A percentile compares a stretch with the other conserved stretches of the same genome.
These are phyloP conservation scores for Fusarium sulawesiense DNA, from an alignment of 2,329 filamentous ascomycete genomes.

Conservation along the genomic window DNA sequence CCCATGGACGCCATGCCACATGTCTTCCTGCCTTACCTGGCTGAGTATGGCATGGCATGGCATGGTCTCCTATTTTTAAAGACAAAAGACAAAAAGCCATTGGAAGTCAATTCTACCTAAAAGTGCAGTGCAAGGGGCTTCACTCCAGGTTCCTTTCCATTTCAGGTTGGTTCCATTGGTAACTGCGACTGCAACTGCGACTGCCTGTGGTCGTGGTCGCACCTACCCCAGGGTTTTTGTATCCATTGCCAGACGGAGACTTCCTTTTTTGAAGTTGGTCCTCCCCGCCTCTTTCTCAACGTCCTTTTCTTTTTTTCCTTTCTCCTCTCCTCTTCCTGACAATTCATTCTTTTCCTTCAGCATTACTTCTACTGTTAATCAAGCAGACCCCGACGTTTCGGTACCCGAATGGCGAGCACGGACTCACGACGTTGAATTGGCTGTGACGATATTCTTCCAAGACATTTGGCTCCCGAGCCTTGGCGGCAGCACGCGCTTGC, in stretches of 20 bases:
- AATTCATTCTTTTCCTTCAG: not conserved
- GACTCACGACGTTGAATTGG: slow-evolving; percentile 17
- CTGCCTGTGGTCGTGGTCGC: not conserved
- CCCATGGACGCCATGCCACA: slow-evolving; percentile 26
- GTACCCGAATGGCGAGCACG: slow-evolving; percentile 19
- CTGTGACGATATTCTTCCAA: slow-evolving; percentile 11
- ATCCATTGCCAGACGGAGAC: slow-evolving; percentile 26
- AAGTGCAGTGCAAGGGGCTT: slow-evolving; percentile 10
- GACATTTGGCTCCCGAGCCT: slow-evolving; percentile 42
- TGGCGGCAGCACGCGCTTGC: slow-evolving; percentile 42
- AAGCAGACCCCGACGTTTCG: not conserved
- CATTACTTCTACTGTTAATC: not conserved
- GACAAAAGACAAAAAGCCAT: slow-evolving; percentile 11
- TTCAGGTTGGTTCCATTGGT: not conserved
- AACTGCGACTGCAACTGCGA: not conserved
- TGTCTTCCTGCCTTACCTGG: slow-evolving; percentile 34
- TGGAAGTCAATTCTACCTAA: slow-evolving; percentile 1
- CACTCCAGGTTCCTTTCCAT: slow-evolving; percentile 3
- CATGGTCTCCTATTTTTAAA: slow-evolving; percentile 27
- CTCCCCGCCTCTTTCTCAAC: slow-evolving; percentile 28
- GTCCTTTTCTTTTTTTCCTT: not conserved
- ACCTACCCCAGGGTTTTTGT: slow-evolving; percentile 23
- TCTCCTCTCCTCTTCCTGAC: not conserved
- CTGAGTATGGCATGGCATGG: not conserved
- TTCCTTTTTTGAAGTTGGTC: slow-evolving; percentile 32